These are phyloP conservation scores for Gaultheria prostrata DNA, from an alignment of 148 eudicot species.

Conservation along the genomic window DNA sequence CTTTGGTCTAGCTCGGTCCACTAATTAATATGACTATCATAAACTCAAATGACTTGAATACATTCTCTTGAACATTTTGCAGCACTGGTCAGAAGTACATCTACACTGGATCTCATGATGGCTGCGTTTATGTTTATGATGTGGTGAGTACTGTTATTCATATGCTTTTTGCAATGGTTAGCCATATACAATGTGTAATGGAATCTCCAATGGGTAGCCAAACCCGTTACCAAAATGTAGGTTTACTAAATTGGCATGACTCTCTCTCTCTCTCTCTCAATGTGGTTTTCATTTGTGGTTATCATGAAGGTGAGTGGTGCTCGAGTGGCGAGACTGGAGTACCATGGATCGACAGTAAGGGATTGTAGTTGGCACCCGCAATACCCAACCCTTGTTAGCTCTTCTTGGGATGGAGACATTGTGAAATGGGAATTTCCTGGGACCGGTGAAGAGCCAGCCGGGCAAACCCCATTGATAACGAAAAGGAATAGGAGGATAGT, in stretches of 20 bases:
- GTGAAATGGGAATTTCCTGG: conserved; percentile 59
- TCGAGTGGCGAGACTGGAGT: conserved; percentile 54
- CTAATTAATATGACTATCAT: background rate
- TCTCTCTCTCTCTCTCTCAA: background rate
- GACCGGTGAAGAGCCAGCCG: conserved; percentile 17
- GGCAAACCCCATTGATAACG: conserved; percentile 15
- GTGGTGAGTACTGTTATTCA: conserved; percentile 43
- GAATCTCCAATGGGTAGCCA: background rate
- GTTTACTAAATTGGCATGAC: background rate
- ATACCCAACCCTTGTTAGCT: conserved; percentile 63
- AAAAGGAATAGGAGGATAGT: conserved; percentile 25
- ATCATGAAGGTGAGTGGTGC: conserved; percentile 48
- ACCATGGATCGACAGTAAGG: conserved; percentile 57
- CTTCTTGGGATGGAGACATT: conserved; percentile 76
- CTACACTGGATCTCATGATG: conserved; percentile 75
- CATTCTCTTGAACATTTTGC: conserved; percentile 23
- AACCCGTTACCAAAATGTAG: background rate
- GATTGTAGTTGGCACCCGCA: conserved; percentile 84
- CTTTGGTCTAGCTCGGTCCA: background rate
- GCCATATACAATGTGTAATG: background rate
- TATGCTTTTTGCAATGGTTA: background rate
- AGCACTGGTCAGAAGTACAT: conserved; percentile 91
- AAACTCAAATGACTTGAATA: background rate
- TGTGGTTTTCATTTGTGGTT: background rate
- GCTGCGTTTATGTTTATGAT: conserved; percentile 64